Evolutionary conservation across 1,139 yeast genomes (phyloP), one percentile per base, ranked within the genome.

Genomic region (Protomyces macrosporus): DNA sequence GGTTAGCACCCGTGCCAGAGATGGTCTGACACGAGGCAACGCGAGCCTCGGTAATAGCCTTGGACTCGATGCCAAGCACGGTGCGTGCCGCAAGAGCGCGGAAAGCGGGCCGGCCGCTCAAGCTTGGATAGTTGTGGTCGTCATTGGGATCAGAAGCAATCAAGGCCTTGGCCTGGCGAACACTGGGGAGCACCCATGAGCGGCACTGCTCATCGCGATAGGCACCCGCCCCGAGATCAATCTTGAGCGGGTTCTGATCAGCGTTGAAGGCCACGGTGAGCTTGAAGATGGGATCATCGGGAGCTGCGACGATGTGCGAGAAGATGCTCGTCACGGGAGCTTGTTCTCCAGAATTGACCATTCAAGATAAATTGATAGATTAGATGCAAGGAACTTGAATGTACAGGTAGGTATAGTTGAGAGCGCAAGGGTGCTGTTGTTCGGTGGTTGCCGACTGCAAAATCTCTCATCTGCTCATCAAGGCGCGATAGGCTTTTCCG

Each of bases 1-100:
- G 98, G 71, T 91, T 81, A 4, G 98, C 96, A 65, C 98, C 98
- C 12, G 98, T 93, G 69, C 98, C 98, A 39, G 96, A 88, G 66
- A 93, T 80, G 45, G 96, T 84, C 76, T 93, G 98, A 65, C 88
- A 85, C 42, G 95, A 86, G 14, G 65, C 52, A 36, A 67, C 69
- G 39, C 67, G 68, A 39, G 56, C 68, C 37, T 67, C 66, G 16
- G 50, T 35, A 42, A 70, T 48, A 35, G 65, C 66, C 1, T 55
- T 53, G 1, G 68, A 64, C 23, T 66, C 67, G 2, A 77, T 78
- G 55, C 97, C 98, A 65, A 91, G 78, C 60, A 91, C 83, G 64
- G 90, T 84, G 71, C 82, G 82, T 12, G 95, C 89, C 45, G 96
- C 88, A 64, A 86, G 86, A 9, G 77, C 71, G 58, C 86, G 83